These are phyloP conservation scores for Alectoria sarmentosa DNA, from an alignment of 495 filamentous ascomycete species.

Conservation along the genomic window DNA sequence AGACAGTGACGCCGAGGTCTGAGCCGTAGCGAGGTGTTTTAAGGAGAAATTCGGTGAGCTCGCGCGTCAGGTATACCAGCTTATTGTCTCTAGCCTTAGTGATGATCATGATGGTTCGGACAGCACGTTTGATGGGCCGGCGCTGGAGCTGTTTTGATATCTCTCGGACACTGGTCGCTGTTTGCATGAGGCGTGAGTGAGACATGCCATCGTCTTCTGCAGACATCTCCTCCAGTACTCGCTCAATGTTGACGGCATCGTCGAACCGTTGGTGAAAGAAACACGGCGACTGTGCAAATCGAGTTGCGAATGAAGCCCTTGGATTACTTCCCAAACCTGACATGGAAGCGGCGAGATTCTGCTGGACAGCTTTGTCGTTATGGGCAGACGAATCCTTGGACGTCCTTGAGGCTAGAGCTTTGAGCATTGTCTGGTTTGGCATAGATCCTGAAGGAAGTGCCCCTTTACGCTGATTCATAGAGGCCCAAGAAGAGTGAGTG, in stretches of 20 bases:
- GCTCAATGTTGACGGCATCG: constrained; percentile 89
- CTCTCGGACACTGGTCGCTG: constrained; percentile 87
- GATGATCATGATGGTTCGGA: constrained; percentile 89
- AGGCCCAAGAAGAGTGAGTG: constrained; percentile 36
- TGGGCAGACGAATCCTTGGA: constrained; percentile 47
- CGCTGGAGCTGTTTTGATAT: constrained; percentile 90
- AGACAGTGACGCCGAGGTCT: constrained; percentile 79
- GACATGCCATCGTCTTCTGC: constrained; percentile 80
- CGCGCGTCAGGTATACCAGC: constrained; percentile 75
- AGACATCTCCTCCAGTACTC: constrained; percentile 87
- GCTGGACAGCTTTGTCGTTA: constrained; percentile 40
- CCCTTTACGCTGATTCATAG: constrained; percentile 51
- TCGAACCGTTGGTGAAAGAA: constrained; percentile 97
- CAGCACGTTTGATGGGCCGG: constrained; percentile 77
- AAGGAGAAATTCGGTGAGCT: constrained; percentile 80
- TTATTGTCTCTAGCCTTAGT: constrained; percentile 93
- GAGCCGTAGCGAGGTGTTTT: constrained; percentile 75
- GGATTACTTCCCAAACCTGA: constrained; percentile 49
- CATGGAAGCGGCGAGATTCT: constrained; percentile 59
- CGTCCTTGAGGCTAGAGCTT: constrained; percentile 71
- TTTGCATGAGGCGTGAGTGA: constrained; percentile 88
- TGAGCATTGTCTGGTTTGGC: constrained; percentile 79
- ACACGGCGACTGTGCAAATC: constrained; percentile 79
- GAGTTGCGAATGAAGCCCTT: constrained; percentile 53
- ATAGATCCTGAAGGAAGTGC: constrained; percentile 56